Base-by-base conservation (phyloP, 2,329 filamentous ascomycete genomes). In the Colletotrichum ledebouriae region DNA sequence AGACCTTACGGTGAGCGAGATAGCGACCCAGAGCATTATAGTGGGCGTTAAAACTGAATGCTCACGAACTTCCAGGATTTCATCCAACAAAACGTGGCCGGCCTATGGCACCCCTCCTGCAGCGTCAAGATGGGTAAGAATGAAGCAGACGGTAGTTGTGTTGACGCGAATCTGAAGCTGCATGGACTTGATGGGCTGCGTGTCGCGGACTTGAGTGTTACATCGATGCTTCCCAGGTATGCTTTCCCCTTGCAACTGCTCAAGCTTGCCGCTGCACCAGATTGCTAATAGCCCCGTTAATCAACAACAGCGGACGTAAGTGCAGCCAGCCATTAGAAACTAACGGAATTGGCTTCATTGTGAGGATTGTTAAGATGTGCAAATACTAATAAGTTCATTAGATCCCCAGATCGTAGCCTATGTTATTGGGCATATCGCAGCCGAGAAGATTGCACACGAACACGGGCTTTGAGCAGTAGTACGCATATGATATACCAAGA, bases 111-210 rank as follows among this genome's bases (percentile, higher is more conserved):
- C 11, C 60, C 64, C n/a, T 41, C 59, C 2, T 67, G 64, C 9
- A 67, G 64, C n/a, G 52, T 67, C 11, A 67, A 44, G 34, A 67
- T 67, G 55, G 60, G 60, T 4, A 67, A 53, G 46, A 46, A n/a
- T 9, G 44, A 67, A 29, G 7, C 22, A 22, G 60, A 67, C 3
- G 60, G 64, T 0, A 67, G 64, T 9, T 67, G 60, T 22, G 64
- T 67, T 1, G 41, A 11, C 13, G 39, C 42, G 2, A 53, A 67
- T 6, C 17, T 67, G n/a, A 58, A 64, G 17, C 60, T 67, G 0
- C 64, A 67, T 12, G 64, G 64, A 10, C n/a, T 57, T 11, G 25
- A 12, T 9, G 42, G 60, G 9, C 15, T 63, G 4, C 56, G 60
- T 1, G 50, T 63, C 44, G 59, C 50, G 6, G 59, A 62, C 1